Conservation (phyloP, 2,329 filamentous ascomycete species). For the Aureobasidium sp. region DNA sequence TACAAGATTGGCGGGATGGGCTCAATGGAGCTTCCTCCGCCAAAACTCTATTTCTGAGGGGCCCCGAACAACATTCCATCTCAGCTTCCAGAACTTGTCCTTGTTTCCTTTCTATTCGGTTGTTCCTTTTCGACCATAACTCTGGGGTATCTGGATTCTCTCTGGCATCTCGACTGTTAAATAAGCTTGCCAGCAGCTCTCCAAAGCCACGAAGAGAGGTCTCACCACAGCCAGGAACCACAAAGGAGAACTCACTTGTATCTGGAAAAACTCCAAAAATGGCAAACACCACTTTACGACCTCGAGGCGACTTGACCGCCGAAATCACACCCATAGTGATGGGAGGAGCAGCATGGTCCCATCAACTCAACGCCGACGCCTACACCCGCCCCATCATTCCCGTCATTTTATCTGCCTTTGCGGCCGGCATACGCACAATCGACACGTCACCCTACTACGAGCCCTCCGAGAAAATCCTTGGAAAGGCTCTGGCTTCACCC, state of each 20-base stretch:
- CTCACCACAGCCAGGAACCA: not conserved
- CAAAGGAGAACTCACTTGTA: not conserved
- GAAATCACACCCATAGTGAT: constrained; percentile 65
- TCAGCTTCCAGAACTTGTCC: not conserved
- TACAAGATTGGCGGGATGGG: not conserved
- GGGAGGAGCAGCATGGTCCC: constrained; percentile 77
- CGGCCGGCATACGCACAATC: constrained; percentile 62
- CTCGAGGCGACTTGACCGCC: not conserved
- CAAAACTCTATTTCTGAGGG: not conserved
- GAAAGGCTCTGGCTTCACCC: constrained; percentile 46
- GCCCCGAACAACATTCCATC: not conserved
- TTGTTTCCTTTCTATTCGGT: not conserved
- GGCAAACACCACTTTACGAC: not conserved
- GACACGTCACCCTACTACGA: constrained; percentile 84
- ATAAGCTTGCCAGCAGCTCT: not conserved
- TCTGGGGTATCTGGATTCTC: too few species aligned
- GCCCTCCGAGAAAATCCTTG: constrained; percentile 68
- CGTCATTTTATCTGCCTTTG: constrained; percentile 62
- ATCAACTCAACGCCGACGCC: constrained; percentile 65
- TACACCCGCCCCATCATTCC: constrained; percentile 56
- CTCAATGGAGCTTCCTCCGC: not conserved
- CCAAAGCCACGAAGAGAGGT: not conserved
- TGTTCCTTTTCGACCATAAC: not conserved
- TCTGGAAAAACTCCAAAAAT: not conserved
- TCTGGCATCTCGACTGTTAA: not conserved